Evolutionary conservation across 441 rosid species (phyloP).

Genomic region (Mallotus repandus): DNA sequence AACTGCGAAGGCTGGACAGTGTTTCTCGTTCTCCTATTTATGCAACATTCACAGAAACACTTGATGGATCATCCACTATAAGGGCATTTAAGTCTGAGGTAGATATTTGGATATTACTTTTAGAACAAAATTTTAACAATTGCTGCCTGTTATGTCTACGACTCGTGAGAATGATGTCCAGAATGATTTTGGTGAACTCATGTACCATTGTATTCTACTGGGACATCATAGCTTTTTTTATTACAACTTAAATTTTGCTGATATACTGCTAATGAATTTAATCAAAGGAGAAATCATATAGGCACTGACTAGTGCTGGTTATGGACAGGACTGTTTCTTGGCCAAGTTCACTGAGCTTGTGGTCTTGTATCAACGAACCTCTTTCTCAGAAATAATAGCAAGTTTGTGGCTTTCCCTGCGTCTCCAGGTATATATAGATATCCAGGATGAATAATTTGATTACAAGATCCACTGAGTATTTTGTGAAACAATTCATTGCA

Average conservation of each 20-base stretch:
- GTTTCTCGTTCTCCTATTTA: slow-evolving; percentile 96
- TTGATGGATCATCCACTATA: slow-evolving; percentile 92
- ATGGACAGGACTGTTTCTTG: slow-evolving; percentile 62
- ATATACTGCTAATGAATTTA: neutral
- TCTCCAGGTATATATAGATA: slow-evolving; percentile 67
- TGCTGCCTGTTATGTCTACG: neutral
- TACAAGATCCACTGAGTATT: neutral
- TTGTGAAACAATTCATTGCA: neutral
- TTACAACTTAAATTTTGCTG: neutral
- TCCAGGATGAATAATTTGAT: neutral
- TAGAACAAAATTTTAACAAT: neutral
- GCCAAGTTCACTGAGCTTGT: slow-evolving; percentile 62
- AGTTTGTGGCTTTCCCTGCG: slow-evolving; percentile 98
- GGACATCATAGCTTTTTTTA: neutral
- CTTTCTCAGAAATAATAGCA: slow-evolving; percentile 74
- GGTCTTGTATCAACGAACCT: slow-evolving; percentile 73
- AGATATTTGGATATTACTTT: slow-evolving; percentile 7
- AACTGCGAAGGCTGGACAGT: slow-evolving; percentile 89
- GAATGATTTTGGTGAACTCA: neutral
- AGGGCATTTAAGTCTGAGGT: slow-evolving; percentile 91
- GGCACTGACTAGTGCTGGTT: slow-evolving; percentile 19
- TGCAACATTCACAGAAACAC: slow-evolving; percentile 84
- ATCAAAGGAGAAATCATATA: neutral
- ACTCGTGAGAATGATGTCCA: neutral
- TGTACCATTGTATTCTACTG: neutral